Evolutionary conservation across 768 basidiomycete species (phyloP).

Genomic region (Macrocybe gigantea): DNA sequence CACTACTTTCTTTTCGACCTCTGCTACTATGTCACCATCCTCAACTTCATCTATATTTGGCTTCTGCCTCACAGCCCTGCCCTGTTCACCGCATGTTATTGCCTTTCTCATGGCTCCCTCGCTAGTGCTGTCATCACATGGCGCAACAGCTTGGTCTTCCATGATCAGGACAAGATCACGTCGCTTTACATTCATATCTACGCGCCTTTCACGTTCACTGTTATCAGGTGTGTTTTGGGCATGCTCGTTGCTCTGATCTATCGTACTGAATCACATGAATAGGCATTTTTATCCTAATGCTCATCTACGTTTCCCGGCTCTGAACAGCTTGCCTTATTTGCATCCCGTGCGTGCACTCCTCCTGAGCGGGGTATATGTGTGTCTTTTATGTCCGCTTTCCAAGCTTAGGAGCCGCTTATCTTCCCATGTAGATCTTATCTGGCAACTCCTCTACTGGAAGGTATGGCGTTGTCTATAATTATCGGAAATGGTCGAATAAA

Average conservation of each 20-base stretch:
- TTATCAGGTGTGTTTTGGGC: conserved; percentile 62
- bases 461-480: conserved; percentile 22
- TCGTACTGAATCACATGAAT: neutral
- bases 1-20: conserved; percentile 93
- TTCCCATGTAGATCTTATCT: conserved; percentile 63
- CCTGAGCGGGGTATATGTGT: conserved; percentile 79
- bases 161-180: conserved; percentile 94
- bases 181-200: conserved; percentile 95
- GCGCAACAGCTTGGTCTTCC: conserved; percentile 98
- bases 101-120: conserved; percentile 84
- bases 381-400: conserved; percentile 20
- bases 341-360: conserved; percentile 68
- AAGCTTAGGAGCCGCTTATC: conserved; percentile 6
- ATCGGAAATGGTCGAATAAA: too few relatives aligned
- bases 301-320: conserved; percentile 79
- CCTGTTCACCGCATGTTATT: conserved; percentile 90
- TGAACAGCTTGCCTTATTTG: conserved; percentile 63
- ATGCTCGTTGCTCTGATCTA: neutral
- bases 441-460: conserved; percentile 96
- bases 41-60: conserved; percentile 93
- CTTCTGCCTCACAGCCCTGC: conserved; percentile 68
- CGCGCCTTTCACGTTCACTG: conserved; percentile 84
- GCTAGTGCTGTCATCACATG: conserved; percentile 96
- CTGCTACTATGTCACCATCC: conserved; percentile 90
- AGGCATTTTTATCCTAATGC: conserved; percentile 89